Evolutionary conservation across 2,329 filamentous ascomycete genomes (phyloP), one percentile per base, ranked within the genome.

Genomic region (Beauveria medogensis): DNA sequence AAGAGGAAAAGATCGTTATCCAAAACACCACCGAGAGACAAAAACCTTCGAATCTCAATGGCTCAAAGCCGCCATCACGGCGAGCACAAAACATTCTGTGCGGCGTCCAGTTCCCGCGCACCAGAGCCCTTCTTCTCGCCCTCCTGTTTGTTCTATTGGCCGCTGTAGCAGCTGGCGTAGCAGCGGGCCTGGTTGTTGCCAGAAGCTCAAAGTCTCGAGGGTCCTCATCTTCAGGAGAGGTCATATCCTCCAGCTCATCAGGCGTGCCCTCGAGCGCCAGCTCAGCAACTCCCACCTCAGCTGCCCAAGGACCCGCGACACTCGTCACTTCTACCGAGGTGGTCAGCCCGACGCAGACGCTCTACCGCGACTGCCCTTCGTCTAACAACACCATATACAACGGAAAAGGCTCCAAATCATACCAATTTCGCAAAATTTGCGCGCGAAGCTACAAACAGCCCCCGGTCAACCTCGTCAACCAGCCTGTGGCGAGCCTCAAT

Each of bases 341-440:
- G 24, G 40, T 43, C 6, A 40, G 56, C 43, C 59, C 62, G 24
- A 50, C 40, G 5, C 43, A 53, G n/a, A 63, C 63, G 18, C 37
- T 62, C 6, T 56, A 60, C 53, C 61, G 57, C 30, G 63, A 64
- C 43, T 64, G 63, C 28, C 63, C 60, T 8, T 64, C 63, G 5
- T 61, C 63, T 1, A 59, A 64, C 44, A 55, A 59, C 20, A 61
- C 60, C 5, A 12, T 63, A 3, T 64, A 63, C 60, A 46, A 63
- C 4, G 60, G 52, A 5, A 3, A 18, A 14, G 56, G 61, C 30
- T 52, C 52, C 10, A n/a, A 9, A 0, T 26, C 37, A 5, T 62
- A 60, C 47, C 61, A 55, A n/a, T 64, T 64, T 24, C 52, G 60
- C 40, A 64, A 64, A 40, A 41, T 62, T 20, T 64, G 63, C 44